Base-by-base conservation (phyloP, 768 basidiomycete genomes). In the Hebeloma cylindrosporum region DNA sequence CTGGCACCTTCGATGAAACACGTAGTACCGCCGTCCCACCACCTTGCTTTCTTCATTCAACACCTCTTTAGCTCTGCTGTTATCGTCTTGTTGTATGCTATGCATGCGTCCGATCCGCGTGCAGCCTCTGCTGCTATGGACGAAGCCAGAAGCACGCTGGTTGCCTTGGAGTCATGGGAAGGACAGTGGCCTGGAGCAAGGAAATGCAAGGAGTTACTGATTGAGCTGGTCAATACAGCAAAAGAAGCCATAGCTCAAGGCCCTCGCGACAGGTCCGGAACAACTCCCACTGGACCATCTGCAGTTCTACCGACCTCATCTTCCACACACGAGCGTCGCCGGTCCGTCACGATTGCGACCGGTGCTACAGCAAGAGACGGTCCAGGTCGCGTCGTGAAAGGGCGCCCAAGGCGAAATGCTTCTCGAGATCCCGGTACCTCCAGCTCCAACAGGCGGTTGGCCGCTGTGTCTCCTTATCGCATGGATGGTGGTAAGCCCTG, bases 61-160 rank as follows among this genome's bases (percentile, higher is more conserved):
- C 88, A 88, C 53, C 73, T 93, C 17, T 92, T 92, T 71, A 91
- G 88, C 58, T 92, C 86, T 27, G 86, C 88, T 2, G 88, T 90
- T 46, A 88, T 93, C 60, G 81, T 90, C 44, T 66, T 92, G 41
- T 70, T 93, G 5, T 91, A 84, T 60, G 85, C 90, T 25, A 92
- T 93, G 88, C 90, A 91, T 61, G 78, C 82, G 4, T 59, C 80
- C 2, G 89, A 92, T 42, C 60, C 75, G 8, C 74, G 77, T 31
- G 78, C 80, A 30, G 79, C 82, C n/a, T 61, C 72, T 21, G 73
- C 80, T 9, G 89, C 90, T 9, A 83, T 92, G 82, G 85, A 88
- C 5, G 90, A 93, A 68, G 89, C 85, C 6, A 82, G 76, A 63
- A 82, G 79, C 45, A 82, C 87, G 27, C 64, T 93, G 27, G 60